Evolutionary conservation across 352 stramenopile species (phyloP).

Genomic region (Pythium diclinum): DNA sequence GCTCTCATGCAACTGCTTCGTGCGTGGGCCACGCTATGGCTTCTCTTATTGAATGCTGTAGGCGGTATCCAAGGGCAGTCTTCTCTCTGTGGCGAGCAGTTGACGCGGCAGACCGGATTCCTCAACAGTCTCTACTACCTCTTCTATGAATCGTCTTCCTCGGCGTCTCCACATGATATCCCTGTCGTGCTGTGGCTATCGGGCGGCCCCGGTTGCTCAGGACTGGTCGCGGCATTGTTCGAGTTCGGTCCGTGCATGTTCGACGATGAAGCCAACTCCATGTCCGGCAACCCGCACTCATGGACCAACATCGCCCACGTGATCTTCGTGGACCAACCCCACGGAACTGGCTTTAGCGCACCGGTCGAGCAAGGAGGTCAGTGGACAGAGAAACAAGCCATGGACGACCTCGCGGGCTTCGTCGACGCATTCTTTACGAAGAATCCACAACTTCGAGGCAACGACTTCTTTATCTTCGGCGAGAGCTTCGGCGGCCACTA

Average conservation of each 20-base stretch:
- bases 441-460: slow-evolving; percentile 35
- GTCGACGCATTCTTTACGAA: slow-evolving; percentile 51
- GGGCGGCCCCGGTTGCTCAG: slow-evolving; percentile 95
- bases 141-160: slow-evolving; percentile 55
- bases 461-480: slow-evolving; percentile 92
- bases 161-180: slow-evolving; percentile 10
- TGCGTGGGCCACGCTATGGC: background rate
- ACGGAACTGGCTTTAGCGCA: slow-evolving; percentile 68
- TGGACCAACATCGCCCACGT: slow-evolving; percentile 96
- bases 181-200: slow-evolving; percentile 97
- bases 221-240: slow-evolving; percentile 89
- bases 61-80: background rate
- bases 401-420: slow-evolving; percentile 46
- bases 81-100: slow-evolving; percentile 64
- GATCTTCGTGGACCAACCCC: slow-evolving; percentile 96
- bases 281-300: slow-evolving; percentile 87
- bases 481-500: slow-evolving; percentile 96
- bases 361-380: background rate
- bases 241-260: slow-evolving; percentile 96
- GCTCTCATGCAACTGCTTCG: slow-evolving; percentile 12
- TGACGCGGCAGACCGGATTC: slow-evolving; percentile 52
- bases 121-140: slow-evolving; percentile 73
- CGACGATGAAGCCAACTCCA: slow-evolving; percentile 48
- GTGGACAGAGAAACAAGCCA: slow-evolving; percentile 54
- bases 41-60: background rate